Evolutionary conservation across 1,284 basidiomycete genomes (phyloP), one percentile per base, ranked within the genome.

Genomic region (Trichosporon inkin): DNA sequence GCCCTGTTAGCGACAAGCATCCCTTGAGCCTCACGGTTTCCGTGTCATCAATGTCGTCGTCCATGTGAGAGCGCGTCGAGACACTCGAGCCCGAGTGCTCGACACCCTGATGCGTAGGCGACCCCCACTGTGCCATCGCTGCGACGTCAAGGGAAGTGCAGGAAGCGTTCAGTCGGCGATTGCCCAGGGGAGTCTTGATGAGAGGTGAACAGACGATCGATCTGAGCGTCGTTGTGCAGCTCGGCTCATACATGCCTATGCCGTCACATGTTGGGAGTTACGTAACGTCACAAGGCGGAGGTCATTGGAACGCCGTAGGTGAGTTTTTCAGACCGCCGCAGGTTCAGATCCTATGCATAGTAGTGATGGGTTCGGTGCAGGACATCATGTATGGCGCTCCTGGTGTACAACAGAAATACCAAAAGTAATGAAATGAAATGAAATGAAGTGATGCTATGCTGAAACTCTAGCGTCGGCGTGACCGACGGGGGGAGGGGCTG

Each of bases 81-180:
- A 59, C 57, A 60, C 67, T 66, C 44, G 64, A 61, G 40, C 62
- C 52, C 32, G 66, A 47, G 34, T 53, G 52, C 24, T 67, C 66
- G 28, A 61, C 52, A 39, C 60, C 59, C 14, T 60, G 62, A 14
- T 62, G 57, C 53, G 55, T 58, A 7, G 62, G 58, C 20, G 56
- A 57, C 35, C 60, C 53, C 32, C 59, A 49, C 44, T 49, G 44
- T 49, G 44, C 44, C 44, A 49, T 49, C 44, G 44, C 44, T 49
- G 41, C 41, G 24, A 49, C 44, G 44, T 32, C 10, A 16, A 24
- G 24, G 16, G 36, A 32, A 24, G 44, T 49, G 44, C 38, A 40
- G 44, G 44, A 28, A 49, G 44, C 44, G 44, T 28, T 6, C 22
- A n/a, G 22, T 49, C 13, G 44, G 44, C 44, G 44, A 32, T 17